Percentiles rank a stretch among this genome's conserved stretches.
Conservation (phyloP, 208 protist genomes). For the Trypanosoma cruzi region DNA sequence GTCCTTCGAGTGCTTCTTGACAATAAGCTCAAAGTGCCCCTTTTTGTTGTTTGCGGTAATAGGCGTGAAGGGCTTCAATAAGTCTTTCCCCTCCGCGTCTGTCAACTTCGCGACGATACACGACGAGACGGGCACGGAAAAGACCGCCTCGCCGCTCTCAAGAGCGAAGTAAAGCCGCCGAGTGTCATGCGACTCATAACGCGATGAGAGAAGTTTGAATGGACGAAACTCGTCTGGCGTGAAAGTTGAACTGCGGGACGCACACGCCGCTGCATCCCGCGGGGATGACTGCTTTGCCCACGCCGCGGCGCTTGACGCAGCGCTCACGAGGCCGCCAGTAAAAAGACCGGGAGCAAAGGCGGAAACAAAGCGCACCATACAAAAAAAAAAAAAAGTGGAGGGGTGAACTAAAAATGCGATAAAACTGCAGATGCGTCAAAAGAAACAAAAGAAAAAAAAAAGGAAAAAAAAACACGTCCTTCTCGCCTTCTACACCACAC, state of each 20-base stretch:
- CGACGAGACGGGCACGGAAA: conserved; percentile 74
- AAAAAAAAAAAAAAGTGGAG: conserved; percentile 4
- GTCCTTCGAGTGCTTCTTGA: conserved; percentile 86
- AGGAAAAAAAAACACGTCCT: neutral
- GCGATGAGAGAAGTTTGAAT: conserved; percentile 83
- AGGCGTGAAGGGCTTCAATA: conserved; percentile 88
- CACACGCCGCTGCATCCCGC: conserved; percentile 37
- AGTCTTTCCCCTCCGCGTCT: conserved; percentile 74
- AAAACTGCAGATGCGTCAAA: conserved; percentile 17
- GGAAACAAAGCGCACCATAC: conserved; percentile 40
- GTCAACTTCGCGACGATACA: conserved; percentile 73
- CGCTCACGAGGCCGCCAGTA: conserved; percentile 32
- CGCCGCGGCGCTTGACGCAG: conserved; percentile 33
- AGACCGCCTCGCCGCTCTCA: conserved; percentile 59
- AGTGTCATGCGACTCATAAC: conserved; percentile 89
- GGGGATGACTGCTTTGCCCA: conserved; percentile 18
- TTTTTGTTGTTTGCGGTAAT: conserved; percentile 71
- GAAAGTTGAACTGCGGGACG: conserved; percentile 57
- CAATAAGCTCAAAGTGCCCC: conserved; percentile 89
- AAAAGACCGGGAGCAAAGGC: conserved; percentile 41
- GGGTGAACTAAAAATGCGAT: neutral
- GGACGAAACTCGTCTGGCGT: conserved; percentile 66
- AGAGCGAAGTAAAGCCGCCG: conserved; percentile 82
- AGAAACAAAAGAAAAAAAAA: conserved; percentile 8
- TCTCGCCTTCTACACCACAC: too few relatives aligned